Conservation (phyloP, 2,329 filamentous ascomycete species). For the Aureobasidium sp. region DNA sequence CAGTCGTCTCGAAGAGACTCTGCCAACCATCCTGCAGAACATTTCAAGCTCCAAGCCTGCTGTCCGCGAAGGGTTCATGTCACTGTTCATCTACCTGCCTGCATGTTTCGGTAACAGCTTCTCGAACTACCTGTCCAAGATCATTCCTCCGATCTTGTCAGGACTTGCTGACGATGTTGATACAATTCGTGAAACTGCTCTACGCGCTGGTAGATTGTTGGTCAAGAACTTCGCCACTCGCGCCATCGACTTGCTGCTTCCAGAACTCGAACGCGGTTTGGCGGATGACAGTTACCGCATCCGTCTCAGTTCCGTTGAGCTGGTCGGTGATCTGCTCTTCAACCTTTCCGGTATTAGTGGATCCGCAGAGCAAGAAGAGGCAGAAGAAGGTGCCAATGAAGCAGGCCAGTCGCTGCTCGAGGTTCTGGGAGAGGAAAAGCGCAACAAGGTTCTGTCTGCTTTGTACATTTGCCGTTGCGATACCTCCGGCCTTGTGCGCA, state of each 20-base stretch:
- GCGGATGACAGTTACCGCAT: slow-evolving; percentile 98
- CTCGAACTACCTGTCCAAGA: slow-evolving; percentile 86
- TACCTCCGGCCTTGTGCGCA: slow-evolving; percentile 83
- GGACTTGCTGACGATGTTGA: slow-evolving; percentile 94
- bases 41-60: slow-evolving; percentile 84
- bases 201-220: slow-evolving; percentile 84
- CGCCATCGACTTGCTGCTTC: slow-evolving; percentile 86
- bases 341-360: slow-evolving; percentile 92
- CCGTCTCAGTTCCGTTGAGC: slow-evolving; percentile 92
- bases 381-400: slow-evolving; percentile 74
- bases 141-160: slow-evolving; percentile 89
- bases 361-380: slow-evolving; percentile 67
- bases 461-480: slow-evolving; percentile 97
- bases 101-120: slow-evolving; percentile 99
- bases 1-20: slow-evolving; percentile 82
- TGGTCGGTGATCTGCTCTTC: slow-evolving; percentile 94
- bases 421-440: slow-evolving; percentile 88
- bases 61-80: slow-evolving; percentile 98
- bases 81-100: slow-evolving; percentile 96
- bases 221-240: slow-evolving; percentile 98
- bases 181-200: slow-evolving; percentile 91
- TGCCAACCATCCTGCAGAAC: slow-evolving; percentile 94
- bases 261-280: slow-evolving; percentile 89
- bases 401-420: slow-evolving; percentile 90
- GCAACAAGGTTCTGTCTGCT: slow-evolving; percentile 94